phyloP scores from a whole-genome alignment of 129 eudicot species.

The Centrapalus pauciflorus region DNA sequence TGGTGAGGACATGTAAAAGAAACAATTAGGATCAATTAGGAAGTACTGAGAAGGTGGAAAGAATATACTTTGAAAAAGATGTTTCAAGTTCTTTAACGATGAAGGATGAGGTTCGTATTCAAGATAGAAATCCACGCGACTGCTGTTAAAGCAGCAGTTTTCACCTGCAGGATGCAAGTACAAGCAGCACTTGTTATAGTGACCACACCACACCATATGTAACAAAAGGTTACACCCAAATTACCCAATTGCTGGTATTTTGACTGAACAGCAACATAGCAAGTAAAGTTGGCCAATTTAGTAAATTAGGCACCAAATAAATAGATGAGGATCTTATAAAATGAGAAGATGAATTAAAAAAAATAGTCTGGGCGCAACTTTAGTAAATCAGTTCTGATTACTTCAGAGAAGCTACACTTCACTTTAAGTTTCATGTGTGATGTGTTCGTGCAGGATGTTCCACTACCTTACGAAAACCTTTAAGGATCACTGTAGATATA shows the following conservation, averaged over 20 bases:
- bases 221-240: background rate
- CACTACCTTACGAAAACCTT: background rate
- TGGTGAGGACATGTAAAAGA: background rate
- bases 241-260: background rate
- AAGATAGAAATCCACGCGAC: constrained; percentile 75
- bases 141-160: constrained; percentile 84
- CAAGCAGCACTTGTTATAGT: background rate
- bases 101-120: constrained; percentile 90
- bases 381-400: too few species aligned
- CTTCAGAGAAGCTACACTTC: too few species aligned
- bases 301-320: background rate
- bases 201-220: background rate
- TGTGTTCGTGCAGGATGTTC: background rate
- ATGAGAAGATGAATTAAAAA: background rate
- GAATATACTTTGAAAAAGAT: constrained; percentile 86
- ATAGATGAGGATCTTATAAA: background rate
- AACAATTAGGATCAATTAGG: background rate
- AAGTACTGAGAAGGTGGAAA: background rate
- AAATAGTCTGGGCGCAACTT: background rate
- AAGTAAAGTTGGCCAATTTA: background rate
- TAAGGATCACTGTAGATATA: background rate
- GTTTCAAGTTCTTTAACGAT: constrained; percentile 76
- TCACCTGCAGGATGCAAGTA: constrained; percentile 46
- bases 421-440: background rate
- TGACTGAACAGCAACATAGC: background rate